Evolutionary conservation across 2,329 filamentous ascomycete genomes (phyloP), one percentile per base, ranked within the genome.

Genomic region (Plenodomus tracheiphilus): DNA sequence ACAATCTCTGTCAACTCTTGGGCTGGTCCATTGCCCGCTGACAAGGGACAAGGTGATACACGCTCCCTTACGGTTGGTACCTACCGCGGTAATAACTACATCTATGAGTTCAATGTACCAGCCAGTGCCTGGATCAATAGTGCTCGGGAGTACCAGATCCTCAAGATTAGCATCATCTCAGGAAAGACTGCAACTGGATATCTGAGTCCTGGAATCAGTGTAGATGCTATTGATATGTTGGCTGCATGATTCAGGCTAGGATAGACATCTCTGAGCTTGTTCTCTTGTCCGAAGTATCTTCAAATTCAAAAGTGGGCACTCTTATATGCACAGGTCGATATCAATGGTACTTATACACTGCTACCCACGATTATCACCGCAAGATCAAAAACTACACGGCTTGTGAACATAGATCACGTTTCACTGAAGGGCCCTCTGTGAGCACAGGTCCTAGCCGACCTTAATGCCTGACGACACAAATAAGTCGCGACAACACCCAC

Each of bases 51-150:
- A 34, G 59, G 53, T 1, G 58, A 60, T 38, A 63, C 59, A 0
- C 49, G 58, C 17, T 55, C 50, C 17, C 41, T 61, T 44, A 62
- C 58, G 9, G 58, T 64, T 18, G 58, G 59, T 8, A 64, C 61
- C 0, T 64, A 64, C 41, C 51, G 61, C 5, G 59, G 59, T 4
- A 64, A 62, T 19, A 64, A 64, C 15, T 54, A 56, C 8, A 44
- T 62, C 9, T 62, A 62, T 22, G 58, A 62, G 39, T 64, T 45
- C 41, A 56, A 51, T 39, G 56, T 64, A 4, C 59, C 61, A 10
- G 53, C 54, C n/a, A 59, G 52, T 19, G 61, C 61, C 1, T 62
- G 59, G 59, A 37, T 49, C 1, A 49, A 59, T 45, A 58, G 54
- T 17, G 32, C 51, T 11, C 50, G 50, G 15, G 56, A 59, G 21